A percentile compares a stretch with the other conserved stretches of the same genome.
Evolutionary conservation across 2,329 filamentous ascomycete genomes (phyloP).

Genomic region (Fusarium tjaetaba): DNA sequence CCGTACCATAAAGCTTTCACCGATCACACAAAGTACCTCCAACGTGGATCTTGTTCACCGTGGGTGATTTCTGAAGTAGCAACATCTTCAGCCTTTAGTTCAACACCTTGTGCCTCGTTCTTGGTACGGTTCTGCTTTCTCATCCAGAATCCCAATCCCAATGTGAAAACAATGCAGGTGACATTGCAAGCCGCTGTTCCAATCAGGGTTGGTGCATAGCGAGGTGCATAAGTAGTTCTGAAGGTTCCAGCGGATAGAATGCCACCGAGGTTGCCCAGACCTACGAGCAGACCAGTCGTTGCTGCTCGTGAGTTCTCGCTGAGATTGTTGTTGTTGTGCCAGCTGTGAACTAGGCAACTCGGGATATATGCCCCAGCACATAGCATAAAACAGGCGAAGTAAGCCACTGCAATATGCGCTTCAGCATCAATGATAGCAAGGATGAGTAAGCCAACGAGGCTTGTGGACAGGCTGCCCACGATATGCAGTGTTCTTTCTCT

Average conservation of each 20-base stretch:
- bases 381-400: constrained; percentile 62
- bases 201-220: constrained; percentile 58
- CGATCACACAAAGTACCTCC: neutral
- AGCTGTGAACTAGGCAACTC: constrained; percentile 57
- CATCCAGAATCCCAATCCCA: constrained; percentile 22
- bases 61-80: neutral
- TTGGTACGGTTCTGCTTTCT: neutral
- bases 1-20: accelerated
- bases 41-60: neutral
- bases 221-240: constrained; percentile 58
- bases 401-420: constrained; percentile 51
- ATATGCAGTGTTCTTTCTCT: constrained; percentile 2
- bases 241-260: constrained; percentile 58
- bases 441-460: neutral
- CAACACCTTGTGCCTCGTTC: neutral
- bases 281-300: constrained; percentile 58
- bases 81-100: neutral
- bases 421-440: neutral
- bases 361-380: constrained; percentile 58
- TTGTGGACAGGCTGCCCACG: neutral
- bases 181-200: constrained; percentile 51
- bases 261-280: constrained; percentile 59
- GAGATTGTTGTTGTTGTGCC: constrained; percentile 64
- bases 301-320: constrained; percentile 59
- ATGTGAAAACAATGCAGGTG: constrained; percentile 31